phyloP scores from a whole-genome alignment of 2,329 filamentous ascomycete species.

The Fusarium redolens region DNA sequence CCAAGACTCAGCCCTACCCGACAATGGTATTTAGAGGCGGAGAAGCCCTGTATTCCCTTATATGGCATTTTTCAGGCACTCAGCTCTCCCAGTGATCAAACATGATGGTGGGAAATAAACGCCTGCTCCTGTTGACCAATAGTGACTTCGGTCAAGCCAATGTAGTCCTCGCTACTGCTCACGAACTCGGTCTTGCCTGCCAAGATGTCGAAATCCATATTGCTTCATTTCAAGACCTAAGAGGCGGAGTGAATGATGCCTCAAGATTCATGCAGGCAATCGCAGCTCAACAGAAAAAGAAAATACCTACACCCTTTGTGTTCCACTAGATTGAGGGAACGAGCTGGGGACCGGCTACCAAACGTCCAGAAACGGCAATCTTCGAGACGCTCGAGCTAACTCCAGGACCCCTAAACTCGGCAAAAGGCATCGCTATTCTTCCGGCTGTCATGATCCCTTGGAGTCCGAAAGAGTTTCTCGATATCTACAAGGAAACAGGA shows the following conservation, averaged over 20 bases:
- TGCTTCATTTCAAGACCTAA: neutral
- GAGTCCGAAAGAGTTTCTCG: neutral
- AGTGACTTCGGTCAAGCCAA: neutral
- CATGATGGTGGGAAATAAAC: rapidly evolving
- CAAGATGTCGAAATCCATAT: neutral
- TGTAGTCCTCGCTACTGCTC: neutral
- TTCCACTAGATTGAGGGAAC: neutral
- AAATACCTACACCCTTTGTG: neutral
- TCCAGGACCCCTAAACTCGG: neutral
- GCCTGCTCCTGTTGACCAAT: neutral
- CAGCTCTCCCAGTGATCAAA: rapidly evolving
- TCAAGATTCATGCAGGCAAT: neutral
- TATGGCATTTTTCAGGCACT: too few species aligned
- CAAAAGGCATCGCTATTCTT: neutral
- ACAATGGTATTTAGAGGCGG: neutral
- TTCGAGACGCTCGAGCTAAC: neutral
- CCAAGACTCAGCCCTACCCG: neutral
- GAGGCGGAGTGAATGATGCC: neutral
- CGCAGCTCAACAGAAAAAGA: neutral
- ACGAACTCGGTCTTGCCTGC: neutral
- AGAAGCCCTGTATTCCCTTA: neutral
- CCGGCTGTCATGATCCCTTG: neutral
- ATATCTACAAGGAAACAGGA: neutral
- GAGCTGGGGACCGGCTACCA: neutral
- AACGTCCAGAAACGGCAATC: neutral